Evolutionary conservation across 2,329 filamentous ascomycete species (phyloP), one percentile per base, ranked within the genome.

Genomic region (Coniochaeta pulveracea): DNA sequence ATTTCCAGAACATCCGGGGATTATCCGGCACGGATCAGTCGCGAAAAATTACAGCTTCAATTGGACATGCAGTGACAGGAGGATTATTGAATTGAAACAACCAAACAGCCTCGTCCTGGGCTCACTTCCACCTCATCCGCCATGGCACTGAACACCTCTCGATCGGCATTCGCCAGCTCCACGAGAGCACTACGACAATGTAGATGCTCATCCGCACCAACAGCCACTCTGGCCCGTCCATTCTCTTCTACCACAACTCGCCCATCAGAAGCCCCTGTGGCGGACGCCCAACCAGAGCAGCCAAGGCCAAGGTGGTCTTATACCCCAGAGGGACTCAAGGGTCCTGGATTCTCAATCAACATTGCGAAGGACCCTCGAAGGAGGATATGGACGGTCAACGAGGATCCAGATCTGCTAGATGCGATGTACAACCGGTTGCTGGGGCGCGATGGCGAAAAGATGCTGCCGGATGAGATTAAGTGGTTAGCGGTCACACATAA

Each of bases 401-500:
- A 72, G 14, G 76, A 88, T 49, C 83, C 84, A 8, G 66, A 63
- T 43, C 66, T 67, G 49, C 65, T 98, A 35, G 81, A 96, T 53
- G 64, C 72, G 31, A 81, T 85, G 56, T 93, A 95, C 56, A 67
- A 72, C 43, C 66, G 67, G 34, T 71, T 96, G 45, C 61, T 96
- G 35, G 89, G 88, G 5, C 65, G 64, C 29, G 76, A 71, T 28
- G 84, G 83, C 37, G 73, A 82, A 44, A 72, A 70, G 46, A 55
- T 91, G 54, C 66, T 98, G 37, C 78, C 81, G 2, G 88, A 95
- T 11, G 89, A 98, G 61, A 68, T 91, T 40, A 96, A 95, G 63
- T 98, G 91, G 91, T 64, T 96, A 49, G 88, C 88, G 19, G 75
- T 98, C 36, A 98, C 91, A 43, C 91, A 96, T 58, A 96, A 96